Conservation (phyloP, 2,329 filamentous ascomycete genomes). For the Alternaria burnsii region DNA sequence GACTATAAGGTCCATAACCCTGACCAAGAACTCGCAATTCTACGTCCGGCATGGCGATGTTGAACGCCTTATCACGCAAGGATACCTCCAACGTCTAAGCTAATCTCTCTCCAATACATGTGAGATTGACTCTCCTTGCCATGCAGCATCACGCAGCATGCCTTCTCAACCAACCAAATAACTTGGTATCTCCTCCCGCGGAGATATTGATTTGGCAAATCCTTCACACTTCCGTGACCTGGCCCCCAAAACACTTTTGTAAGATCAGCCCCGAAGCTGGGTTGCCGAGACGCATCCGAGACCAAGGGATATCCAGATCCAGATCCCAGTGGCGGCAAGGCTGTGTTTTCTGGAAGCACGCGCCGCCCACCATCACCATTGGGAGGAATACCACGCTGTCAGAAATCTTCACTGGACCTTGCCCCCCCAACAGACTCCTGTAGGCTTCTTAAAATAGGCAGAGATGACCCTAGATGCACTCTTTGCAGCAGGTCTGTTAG, state of each 20-base stretch:
- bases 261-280: neutral
- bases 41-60: slow-evolving; percentile 97
- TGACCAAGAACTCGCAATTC: slow-evolving; percentile 98
- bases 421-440: neutral
- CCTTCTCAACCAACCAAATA: neutral
- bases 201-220: neutral
- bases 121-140: neutral
- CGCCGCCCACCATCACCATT: neutral
- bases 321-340: neutral
- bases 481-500: neutral
- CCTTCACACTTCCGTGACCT: neutral
- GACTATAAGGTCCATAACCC: slow-evolving; percentile 77
- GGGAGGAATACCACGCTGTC: neutral
- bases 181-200: neutral
- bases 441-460: slow-evolving; percentile 2
- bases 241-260: neutral
- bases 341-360: slow-evolving; percentile 2
- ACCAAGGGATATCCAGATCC: slow-evolving; percentile 12
- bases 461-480: neutral
- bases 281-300: slow-evolving; percentile 5
- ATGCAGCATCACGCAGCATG: neutral
- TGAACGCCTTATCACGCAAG: slow-evolving; percentile 90
- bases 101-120: slow-evolving; percentile 57
- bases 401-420: neutral
- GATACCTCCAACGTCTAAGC: slow-evolving; percentile 89